These are phyloP conservation scores for Aspergillus jensenii DNA, from an alignment of 2,329 filamentous ascomycete genomes.

Conservation along the genomic window DNA sequence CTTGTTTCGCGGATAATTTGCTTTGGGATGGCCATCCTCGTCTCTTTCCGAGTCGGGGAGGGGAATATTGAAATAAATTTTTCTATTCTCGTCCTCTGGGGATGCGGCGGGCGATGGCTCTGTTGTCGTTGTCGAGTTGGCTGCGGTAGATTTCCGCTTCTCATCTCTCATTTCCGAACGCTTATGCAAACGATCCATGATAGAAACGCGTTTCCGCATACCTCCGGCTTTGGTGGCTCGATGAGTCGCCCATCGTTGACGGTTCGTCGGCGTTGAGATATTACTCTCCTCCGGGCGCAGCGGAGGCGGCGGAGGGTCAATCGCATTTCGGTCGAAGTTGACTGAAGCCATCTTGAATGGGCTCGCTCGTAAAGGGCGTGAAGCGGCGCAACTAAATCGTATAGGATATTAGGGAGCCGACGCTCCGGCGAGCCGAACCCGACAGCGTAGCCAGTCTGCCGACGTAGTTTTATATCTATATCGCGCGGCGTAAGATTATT, in stretches of 20 bases:
- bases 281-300: conserved; percentile 42
- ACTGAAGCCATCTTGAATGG: conserved; percentile 40
- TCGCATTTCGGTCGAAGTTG: conserved; percentile 32
- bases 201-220: conserved; percentile 74
- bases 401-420: conserved; percentile 24
- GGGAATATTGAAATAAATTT: conserved; percentile 76
- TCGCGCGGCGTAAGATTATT: neutral
- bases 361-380: conserved; percentile 28
- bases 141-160: conserved; percentile 55
- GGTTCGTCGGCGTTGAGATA: conserved; percentile 65
- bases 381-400: conserved; percentile 20
- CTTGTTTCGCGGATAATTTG: conserved; percentile 83
- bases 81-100: conserved; percentile 45
- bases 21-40: conserved; percentile 72
- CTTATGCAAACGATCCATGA: conserved; percentile 73
- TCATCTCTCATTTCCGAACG: conserved; percentile 65
- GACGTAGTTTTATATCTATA: conserved; percentile 6
- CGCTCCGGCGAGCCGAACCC: conserved; percentile 27
- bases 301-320: conserved; percentile 28
- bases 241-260: conserved; percentile 95
- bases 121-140: conserved; percentile 40
- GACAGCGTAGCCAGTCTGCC: conserved; percentile 24
- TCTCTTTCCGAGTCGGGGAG: conserved; percentile 74
- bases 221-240: conserved; percentile 75
- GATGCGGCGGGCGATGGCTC: conserved; percentile 21